These are phyloP conservation scores for Leccinum barrowsii DNA, from an alignment of 768 basidiomycete genomes.

Conservation along the genomic window DNA sequence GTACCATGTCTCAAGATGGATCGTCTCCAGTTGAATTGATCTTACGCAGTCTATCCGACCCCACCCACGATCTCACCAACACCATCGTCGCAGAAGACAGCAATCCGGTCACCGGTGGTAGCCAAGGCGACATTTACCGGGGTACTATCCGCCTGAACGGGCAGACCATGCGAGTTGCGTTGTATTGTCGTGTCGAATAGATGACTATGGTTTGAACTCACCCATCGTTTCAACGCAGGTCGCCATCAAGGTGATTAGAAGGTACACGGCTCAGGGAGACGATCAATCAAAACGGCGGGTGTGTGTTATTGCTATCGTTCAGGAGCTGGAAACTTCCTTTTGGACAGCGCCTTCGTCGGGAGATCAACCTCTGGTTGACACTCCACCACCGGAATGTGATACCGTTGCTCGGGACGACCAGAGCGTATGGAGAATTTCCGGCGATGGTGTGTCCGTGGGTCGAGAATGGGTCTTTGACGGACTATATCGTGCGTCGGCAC, in stretches of 20 bases:
- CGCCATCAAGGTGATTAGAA: slow-evolving; percentile 24
- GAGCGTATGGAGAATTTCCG: slow-evolving; percentile 26
- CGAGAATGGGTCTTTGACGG: slow-evolving; percentile 26
- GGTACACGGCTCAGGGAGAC: slow-evolving; percentile 13
- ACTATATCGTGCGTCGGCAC: slow-evolving; percentile 18
- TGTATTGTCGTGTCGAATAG: slow-evolving; percentile 4
- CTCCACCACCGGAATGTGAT: slow-evolving; percentile 31
- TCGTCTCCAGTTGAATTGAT: not conserved
- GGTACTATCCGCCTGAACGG: slow-evolving; percentile 15
- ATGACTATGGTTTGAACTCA: slow-evolving; percentile 6
- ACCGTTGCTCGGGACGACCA: slow-evolving; percentile 27
- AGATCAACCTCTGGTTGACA: slow-evolving; percentile 29
- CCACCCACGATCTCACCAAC: slow-evolving; percentile 13
- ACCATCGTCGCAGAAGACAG: slow-evolving; percentile 6
- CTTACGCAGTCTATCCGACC: slow-evolving; percentile 8
- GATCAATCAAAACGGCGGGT: slow-evolving; percentile 18
- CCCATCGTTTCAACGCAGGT: not conserved
- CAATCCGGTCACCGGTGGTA: slow-evolving; percentile 18
- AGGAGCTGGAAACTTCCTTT: not conserved
- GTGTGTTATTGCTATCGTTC: not conserved
- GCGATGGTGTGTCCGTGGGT: slow-evolving; percentile 36
- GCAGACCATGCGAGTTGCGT: slow-evolving; percentile 5
- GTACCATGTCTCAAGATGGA: not conserved
- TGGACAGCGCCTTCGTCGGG: slow-evolving; percentile 24
- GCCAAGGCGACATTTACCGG: slow-evolving; percentile 19